These are phyloP conservation scores for Venturia oleaginea DNA, from an alignment of 2,329 filamentous ascomycete species.

Conservation along the genomic window DNA sequence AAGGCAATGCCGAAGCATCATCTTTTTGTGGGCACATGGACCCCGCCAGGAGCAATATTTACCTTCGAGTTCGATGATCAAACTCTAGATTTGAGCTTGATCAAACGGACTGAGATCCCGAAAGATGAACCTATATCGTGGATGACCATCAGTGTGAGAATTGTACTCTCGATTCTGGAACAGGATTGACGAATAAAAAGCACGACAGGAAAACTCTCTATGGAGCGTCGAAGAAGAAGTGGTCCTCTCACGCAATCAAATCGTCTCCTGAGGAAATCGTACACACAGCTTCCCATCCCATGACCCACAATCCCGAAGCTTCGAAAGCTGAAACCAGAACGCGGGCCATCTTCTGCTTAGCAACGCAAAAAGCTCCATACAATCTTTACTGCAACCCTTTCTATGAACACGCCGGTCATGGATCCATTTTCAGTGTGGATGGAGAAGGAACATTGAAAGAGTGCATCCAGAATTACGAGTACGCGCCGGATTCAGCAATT, in stretches of 20 bases:
- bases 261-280: conserved; percentile 61
- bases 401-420: conserved; percentile 74
- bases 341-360: conserved; percentile 79
- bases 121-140: conserved; percentile 82
- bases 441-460: conserved; percentile 47
- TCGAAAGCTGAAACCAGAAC: conserved; percentile 66
- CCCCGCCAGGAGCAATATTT: conserved; percentile 80
- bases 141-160: conserved; percentile 78
- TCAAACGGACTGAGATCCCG: conserved; percentile 75
- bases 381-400: conserved; percentile 85
- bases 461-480: conserved; percentile 65
- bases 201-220: conserved; percentile 78
- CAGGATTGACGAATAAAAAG: conserved; percentile 33
- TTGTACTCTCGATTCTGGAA: not conserved
- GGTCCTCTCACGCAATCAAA: conserved; percentile 71
- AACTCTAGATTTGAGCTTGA: conserved; percentile 59
- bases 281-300: conserved; percentile 64
- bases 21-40: conserved; percentile 55
- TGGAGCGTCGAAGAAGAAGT: conserved; percentile 88
- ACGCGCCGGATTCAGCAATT: conserved; percentile 61
- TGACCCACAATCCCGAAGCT: conserved; percentile 64
- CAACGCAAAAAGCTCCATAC: conserved; percentile 67
- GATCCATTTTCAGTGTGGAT: conserved; percentile 64
- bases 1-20: conserved; percentile 11
- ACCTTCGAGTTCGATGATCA: conserved; percentile 84